Percentiles rank a stretch among this genome's conserved stretches.
phyloP scores from a whole-genome alignment of 306 rosid species.

The Cucurbita ficifolia region DNA sequence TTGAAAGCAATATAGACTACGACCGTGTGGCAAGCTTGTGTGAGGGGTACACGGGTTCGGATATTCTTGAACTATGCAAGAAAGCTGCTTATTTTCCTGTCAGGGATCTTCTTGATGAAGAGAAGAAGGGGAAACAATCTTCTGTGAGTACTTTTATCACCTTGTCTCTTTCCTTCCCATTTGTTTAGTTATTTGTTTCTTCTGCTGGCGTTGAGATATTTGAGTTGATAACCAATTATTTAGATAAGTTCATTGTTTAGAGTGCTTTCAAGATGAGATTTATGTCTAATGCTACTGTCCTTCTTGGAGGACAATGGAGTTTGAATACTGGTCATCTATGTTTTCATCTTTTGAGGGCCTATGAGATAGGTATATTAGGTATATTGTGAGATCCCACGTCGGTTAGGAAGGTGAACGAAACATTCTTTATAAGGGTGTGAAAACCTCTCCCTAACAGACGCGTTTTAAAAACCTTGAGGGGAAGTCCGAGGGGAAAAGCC shows the following conservation, averaged over 20 bases:
- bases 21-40: conserved; percentile 43
- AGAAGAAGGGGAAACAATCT: conserved; percentile 53
- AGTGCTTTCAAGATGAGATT: not conserved
- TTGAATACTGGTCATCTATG: not conserved
- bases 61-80: conserved; percentile 90
- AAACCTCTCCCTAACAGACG: too few species aligned
- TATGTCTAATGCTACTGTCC: not conserved
- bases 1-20: conserved; percentile 47
- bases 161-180: not conserved
- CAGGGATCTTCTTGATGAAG: conserved; percentile 65
- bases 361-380: not conserved
- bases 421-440: too few species aligned
- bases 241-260: not conserved
- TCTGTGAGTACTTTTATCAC: conserved; percentile 40
- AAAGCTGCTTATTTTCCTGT: conserved; percentile 90
- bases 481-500: too few species aligned
- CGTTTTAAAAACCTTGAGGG: too few species aligned
- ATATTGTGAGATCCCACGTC: too few species aligned
- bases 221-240: not conserved
- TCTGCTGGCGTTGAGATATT: not conserved
- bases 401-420: too few species aligned
- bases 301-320: not conserved
- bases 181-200: not conserved
- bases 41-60: conserved; percentile 88
- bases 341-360: not conserved